A percentile compares a stretch with the other conserved stretches of the same genome.
These are phyloP conservation scores for Trametes versicolor DNA, from an alignment of 1,284 basidiomycete species.

Conservation along the genomic window DNA sequence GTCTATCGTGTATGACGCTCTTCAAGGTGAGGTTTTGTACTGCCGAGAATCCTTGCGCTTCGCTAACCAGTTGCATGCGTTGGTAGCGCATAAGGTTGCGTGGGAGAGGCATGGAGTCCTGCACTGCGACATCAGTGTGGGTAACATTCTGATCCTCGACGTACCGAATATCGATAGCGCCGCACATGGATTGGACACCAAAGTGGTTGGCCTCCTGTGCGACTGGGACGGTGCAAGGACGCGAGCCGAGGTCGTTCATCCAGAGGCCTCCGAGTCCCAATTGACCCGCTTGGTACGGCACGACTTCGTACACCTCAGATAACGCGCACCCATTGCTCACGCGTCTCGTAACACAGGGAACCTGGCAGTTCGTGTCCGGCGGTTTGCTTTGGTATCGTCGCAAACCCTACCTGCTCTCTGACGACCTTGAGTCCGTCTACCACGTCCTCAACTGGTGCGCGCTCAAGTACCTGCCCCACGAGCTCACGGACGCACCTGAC, in stretches of 20 bases:
- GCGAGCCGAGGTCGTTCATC: neutral
- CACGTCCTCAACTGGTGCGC: slow-evolving; percentile 17
- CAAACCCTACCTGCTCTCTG: slow-evolving; percentile 13
- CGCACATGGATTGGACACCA: neutral
- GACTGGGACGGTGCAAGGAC: slow-evolving; percentile 27
- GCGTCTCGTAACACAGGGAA: slow-evolving; percentile 4
- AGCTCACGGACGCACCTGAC: neutral
- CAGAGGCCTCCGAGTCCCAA: neutral
- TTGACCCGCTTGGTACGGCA: neutral
- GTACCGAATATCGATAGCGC: neutral
- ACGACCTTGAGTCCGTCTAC: slow-evolving; percentile 22
- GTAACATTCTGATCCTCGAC: slow-evolving; percentile 21
- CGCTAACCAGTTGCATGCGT: neutral
- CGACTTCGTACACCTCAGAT: neutral
- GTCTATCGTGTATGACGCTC: neutral
- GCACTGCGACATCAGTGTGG: slow-evolving; percentile 24
- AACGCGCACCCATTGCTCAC: neutral
- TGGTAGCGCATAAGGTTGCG: slow-evolving; percentile 15
- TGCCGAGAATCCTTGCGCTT: neutral
- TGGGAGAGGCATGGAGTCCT: slow-evolving; percentile 14
- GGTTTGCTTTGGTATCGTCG: neutral
- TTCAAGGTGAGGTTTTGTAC: neutral
- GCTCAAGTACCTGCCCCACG: slow-evolving; percentile 8
- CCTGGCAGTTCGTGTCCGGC: slow-evolving; percentile 27
- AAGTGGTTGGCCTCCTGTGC: neutral